Base-by-base conservation (phyloP, 1,284 basidiomycete genomes). In the Ceratorhiza oryzae-sativae region DNA sequence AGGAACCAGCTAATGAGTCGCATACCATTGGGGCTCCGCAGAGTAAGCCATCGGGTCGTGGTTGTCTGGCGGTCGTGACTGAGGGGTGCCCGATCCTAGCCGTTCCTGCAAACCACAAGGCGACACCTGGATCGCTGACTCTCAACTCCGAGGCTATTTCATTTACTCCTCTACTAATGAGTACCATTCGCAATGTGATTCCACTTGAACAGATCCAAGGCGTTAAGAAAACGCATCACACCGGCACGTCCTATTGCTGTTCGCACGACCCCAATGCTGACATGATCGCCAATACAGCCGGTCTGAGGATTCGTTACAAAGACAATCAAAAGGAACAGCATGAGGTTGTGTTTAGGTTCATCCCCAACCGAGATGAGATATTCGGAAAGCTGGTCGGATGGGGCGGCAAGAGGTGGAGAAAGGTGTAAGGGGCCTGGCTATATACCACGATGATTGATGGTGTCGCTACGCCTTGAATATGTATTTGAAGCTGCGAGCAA, bases 71-170 rank as follows among this genome's bases (percentile, higher is more conserved):
- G 10, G 12, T 25, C 15, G 20, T 55, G n/a, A 53, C 20, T 60
- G 62, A n/a, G n/a, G n/a, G n/a, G n/a, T 73, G 51, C 36, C 73
- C 32, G 71, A 67, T 71, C 63, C 36, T 74, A 90, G 89, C 86
- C 1, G 90, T 86, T 79, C 84, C 87, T 55, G 87, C 87, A 45
- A 87, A 89, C 72, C 82, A 86, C 72, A 80, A 80, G 42, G 83
- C 85, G 59, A 78, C 80, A 4, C 86, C 87, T 1, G 89, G 88
- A 1, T 77, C 89, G 34, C 84, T 90, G 65, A 88, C 86, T 23
- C 73, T 90, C 71, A 86, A 86, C 3, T 73, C 81, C 18, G 80
- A 80, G 12, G 79, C 79, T 13, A 76, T 90, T 18, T 82, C 81
- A 75, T 90, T 89, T 77, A 88, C 87, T 0, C 81, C 87, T 0